Conservation (phyloP, 176 grass and related monocot genomes). For the Dendrocalamus sinicus region DNA sequence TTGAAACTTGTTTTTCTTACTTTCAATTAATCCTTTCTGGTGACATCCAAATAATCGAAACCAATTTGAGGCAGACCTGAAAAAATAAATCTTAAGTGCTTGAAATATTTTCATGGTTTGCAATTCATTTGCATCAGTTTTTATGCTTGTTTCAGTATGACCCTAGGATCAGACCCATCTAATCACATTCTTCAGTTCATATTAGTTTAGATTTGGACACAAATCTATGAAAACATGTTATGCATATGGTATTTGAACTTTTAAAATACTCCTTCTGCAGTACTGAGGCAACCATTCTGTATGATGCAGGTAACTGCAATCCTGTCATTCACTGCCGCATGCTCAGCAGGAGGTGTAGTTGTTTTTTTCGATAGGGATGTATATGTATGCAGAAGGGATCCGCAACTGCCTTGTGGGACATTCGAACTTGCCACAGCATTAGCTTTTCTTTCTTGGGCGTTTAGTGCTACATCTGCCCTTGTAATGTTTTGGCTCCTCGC, state of each 20-base stretch:
- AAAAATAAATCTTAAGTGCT: background rate
- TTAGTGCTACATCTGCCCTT: constrained; percentile 66
- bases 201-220: background rate
- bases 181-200: background rate
- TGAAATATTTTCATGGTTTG: background rate
- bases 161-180: background rate
- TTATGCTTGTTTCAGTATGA: background rate
- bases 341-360: constrained; percentile 81
- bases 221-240: background rate
- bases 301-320: constrained; percentile 68
- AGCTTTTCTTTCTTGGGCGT: constrained; percentile 77
- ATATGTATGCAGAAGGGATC: constrained; percentile 60
- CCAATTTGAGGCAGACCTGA: constrained; percentile 8
- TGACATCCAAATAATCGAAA: constrained; percentile 13
- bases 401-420: constrained; percentile 65
- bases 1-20: constrained; percentile 8
- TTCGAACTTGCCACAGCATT: constrained; percentile 74
- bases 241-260: background rate
- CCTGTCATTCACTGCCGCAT: constrained; percentile 79
- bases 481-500: constrained; percentile 87
- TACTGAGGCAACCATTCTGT: constrained; percentile 20
- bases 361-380: constrained; percentile 76
- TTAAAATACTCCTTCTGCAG: background rate
- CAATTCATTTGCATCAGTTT: background rate
- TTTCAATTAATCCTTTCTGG: constrained; percentile 25